Base-by-base conservation (phyloP, 192 early-diverging fungal genomes). In the Coemansia sp. region DNA sequence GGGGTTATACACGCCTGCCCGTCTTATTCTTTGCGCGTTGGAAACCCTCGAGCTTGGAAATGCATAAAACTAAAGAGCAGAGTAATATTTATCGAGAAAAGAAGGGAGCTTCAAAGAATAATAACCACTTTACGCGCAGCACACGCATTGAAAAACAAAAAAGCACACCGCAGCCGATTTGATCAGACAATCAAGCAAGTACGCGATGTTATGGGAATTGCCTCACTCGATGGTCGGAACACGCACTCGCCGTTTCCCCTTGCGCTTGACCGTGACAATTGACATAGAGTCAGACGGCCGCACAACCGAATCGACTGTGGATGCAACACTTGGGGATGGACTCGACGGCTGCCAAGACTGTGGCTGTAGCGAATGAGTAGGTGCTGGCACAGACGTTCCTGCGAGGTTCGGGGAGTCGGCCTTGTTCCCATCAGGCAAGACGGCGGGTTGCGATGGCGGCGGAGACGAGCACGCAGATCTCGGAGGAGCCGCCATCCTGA, bases 161-260 rank as follows among this genome's bases (percentile, higher is more conserved):
- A 32, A 32, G 32, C 32, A 32, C 32, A 32, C 32, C 32, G 4
- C 32, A 32, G 32, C 32, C 32, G 4, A 32, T 32, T 32, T 32
- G 32, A 32, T 32, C 32, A 32, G 32, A 32, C 32, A 32, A 32
- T 32, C 32, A 32, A 32, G 2, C 32, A 32, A 32, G 2, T 2
- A 4, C 0, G 32, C 0, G 32, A 32, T 4, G 32, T 32, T 32
- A 32, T 32, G 32, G 32, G 32, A 1, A 32, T 32, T 48, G n/a
- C 5, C 7, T 67, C 47, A 79, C 19, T 81, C 78, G 41, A 81
- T 81, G 8, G 57, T 81, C 40, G 78, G 69, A 54, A 75, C 63
- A 26, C 78, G 78, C 12, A 81, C 78, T 72, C 72, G 73, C 69
- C 78, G 78, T 65, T 81, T 81, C n/a, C 78, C 78, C 56, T 74